Base-by-base conservation (phyloP, 768 basidiomycete species). In the Pulveroboletus sp. region DNA sequence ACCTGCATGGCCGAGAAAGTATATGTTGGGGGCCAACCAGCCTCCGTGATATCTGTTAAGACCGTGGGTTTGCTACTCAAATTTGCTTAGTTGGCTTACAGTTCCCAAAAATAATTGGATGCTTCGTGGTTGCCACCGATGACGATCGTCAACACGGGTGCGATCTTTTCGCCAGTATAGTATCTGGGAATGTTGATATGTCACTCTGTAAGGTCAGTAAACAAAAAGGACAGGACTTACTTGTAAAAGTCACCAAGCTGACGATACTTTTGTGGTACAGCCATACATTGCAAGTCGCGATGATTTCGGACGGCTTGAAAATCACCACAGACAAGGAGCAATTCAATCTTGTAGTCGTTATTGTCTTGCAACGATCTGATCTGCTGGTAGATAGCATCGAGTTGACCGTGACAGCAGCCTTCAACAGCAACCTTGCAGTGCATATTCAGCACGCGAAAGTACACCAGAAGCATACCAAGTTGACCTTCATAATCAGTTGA, bases 111-210 rank as follows among this genome's bases (percentile, higher is more conserved):
- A 63, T 97, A 96, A 58, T 93, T 96, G 18, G 90, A 93, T 2
- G 92, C 92, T 69, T 98, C 96, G 66, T 98, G 96, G 64, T 98
- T 98, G 8, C 96, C 96, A 14, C 96, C 96, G 61, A 98, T 96
- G 43, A 98, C 83, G 11, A 99, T 74, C 0, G 96, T 99, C 65
- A 95, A 69, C 5, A 95, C 67, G 0, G 94, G 93, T 2, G 95
- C 93, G n/a, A 57, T 70, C 61, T 76, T 83, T 62, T 86, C 76
- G 1, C 92, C 91, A 1, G 82, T 84, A 62, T 99, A 97, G 67
- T 98, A 99, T 61, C 88, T 90, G 40, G 39, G 49, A 32, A 47
- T 50, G 24, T 44, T 42, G 31, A 51, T 27, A 18, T 2, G 38
- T 58, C 18, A 46, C 48, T 39, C 27, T 33, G 45, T n/a, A 5